These are phyloP conservation scores for Cryptosporidium felis DNA, from an alignment of 169 alveolate genomes.

Conservation along the genomic window DNA sequence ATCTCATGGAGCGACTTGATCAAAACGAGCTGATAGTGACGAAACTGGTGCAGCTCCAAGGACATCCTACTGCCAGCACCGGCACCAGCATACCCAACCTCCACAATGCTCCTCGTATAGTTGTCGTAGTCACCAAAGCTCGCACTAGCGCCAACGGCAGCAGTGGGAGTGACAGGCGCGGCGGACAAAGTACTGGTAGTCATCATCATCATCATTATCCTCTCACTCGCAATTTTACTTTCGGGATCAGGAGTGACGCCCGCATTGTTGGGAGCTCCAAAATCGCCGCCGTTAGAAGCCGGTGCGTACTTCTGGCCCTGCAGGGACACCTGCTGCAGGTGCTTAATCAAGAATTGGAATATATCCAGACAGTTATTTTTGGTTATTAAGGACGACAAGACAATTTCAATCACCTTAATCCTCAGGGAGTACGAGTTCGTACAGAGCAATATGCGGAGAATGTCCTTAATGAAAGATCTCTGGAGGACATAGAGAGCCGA, in stretches of 20 bases:
- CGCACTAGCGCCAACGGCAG: too few species aligned
- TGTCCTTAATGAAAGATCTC: conserved; percentile 26
- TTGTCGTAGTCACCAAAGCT: too few species aligned
- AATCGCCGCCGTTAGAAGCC: too few species aligned
- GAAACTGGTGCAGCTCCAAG: conserved; percentile 50
- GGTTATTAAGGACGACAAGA: conserved; percentile 3
- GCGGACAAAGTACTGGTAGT: too few species aligned
- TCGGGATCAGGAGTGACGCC: too few species aligned
- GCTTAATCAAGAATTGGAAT: conserved; percentile 41
- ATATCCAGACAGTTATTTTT: conserved; percentile 61
- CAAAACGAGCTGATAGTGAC: conserved; percentile 16
- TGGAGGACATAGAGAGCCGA: conserved; percentile 51
- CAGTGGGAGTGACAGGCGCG: too few species aligned
- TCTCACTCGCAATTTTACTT: too few species aligned
- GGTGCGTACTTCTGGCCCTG: neutral
- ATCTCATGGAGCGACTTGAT: conserved; percentile 33
- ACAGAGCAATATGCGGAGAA: conserved; percentile 36
- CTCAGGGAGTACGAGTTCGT: conserved; percentile 22
- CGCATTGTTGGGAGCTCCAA: too few species aligned
- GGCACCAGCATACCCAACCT: neutral
- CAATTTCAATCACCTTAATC: conserved; percentile 27
- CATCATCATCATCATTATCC: too few species aligned
- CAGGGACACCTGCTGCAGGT: conserved; percentile 5
- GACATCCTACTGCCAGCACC: neutral
- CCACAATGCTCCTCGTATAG: neutral